These are phyloP conservation scores for Aspergillus terreus DNA, from an alignment of 2,329 filamentous ascomycete species.

Conservation along the genomic window DNA sequence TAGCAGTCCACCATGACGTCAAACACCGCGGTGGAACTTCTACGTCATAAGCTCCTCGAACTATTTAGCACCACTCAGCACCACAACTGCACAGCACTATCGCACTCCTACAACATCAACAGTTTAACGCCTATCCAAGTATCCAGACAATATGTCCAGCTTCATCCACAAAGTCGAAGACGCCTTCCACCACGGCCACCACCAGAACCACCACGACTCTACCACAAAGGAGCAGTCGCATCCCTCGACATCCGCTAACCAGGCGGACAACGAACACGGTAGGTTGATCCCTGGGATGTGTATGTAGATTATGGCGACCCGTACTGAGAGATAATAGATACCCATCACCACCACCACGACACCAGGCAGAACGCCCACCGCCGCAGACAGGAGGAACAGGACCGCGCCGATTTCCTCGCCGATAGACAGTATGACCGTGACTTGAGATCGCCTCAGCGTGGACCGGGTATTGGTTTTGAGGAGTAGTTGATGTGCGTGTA, in stretches of 20 bases:
- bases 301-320: no score
- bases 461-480: neutral
- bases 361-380: neutral
- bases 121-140: no score
- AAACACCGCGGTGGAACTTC: no score
- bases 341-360: neutral
- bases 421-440: neutral
- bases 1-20: no score
- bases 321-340: neutral
- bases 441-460: neutral
- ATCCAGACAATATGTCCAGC: neutral
- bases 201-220: neutral
- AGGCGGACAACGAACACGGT: neutral
- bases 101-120: no score
- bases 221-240: neutral
- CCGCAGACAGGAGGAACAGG: conserved; percentile 1
- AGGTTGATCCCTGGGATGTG: neutral
- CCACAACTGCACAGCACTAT: no score
- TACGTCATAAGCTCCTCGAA: no score
- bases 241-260: neutral
- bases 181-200: neutral
- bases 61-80: no score
- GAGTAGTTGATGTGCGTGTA: neutral
- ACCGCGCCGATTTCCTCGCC: neutral
- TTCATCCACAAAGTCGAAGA: neutral